Conservation (phyloP, 306 rosid species). For the Malus orientalis region DNA sequence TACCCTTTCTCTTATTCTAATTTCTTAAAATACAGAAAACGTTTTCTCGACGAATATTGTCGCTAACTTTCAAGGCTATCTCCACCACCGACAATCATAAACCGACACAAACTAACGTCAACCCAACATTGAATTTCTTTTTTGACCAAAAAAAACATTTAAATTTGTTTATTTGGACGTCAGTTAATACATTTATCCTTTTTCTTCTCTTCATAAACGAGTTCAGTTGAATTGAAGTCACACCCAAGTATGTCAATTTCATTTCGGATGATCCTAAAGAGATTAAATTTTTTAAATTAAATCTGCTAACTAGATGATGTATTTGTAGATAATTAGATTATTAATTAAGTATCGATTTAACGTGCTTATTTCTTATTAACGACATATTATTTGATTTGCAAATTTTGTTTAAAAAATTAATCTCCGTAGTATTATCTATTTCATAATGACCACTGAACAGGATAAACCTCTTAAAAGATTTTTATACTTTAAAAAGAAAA, state of each 20-base stretch:
- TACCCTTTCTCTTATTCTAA: neutral
- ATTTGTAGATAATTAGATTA: too few species aligned
- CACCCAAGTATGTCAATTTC: too few species aligned
- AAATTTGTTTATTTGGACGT: neutral
- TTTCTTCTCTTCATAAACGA: neutral
- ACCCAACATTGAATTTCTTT: too few species aligned
- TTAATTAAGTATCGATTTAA: too few species aligned
- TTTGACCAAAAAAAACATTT: too few species aligned
- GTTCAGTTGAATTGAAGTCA: neutral
- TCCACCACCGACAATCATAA: neutral
- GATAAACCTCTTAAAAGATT: neutral
- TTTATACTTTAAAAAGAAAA: neutral
- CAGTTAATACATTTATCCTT: neutral
- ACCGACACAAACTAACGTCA: neutral
- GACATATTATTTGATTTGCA: too few species aligned
- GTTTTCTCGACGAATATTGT: neutral
- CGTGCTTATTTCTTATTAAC: rapidly evolving
- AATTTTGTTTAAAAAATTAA: too few species aligned
- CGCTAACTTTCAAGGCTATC: neutral
- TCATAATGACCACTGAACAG: neutral
- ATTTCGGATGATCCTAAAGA: too few species aligned
- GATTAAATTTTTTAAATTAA: too few species aligned
- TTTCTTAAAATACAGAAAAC: neutral
- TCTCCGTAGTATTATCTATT: too few species aligned
- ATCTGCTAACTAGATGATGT: too few species aligned